Conservation (phyloP, 2,329 filamentous ascomycete species). For the Rhynchosporium agropyri region DNA sequence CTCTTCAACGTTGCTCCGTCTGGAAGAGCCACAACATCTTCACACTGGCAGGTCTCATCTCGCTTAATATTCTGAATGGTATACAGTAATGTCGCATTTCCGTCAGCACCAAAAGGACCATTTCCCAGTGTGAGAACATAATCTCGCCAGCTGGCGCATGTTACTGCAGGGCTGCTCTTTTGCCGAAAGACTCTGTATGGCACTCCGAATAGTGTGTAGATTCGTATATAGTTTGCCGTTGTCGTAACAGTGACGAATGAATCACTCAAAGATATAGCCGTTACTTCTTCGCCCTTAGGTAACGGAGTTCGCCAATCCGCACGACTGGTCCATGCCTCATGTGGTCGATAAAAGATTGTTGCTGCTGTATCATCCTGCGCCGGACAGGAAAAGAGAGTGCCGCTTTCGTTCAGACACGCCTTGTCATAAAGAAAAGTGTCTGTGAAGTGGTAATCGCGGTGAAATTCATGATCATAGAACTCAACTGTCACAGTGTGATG, state of each 20-base stretch:
- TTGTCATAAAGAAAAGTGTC: constrained; percentile 97
- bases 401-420: constrained; percentile 84
- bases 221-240: constrained; percentile 81
- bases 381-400: constrained; percentile 82
- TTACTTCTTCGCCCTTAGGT: constrained; percentile 84
- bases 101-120: constrained; percentile 78
- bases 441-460: constrained; percentile 96
- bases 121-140: constrained; percentile 97
- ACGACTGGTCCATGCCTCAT: constrained; percentile 93
- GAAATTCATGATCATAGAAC: constrained; percentile 92
- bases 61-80: constrained; percentile 93
- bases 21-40: constrained; percentile 86
- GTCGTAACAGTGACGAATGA: constrained; percentile 91
- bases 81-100: constrained; percentile 78
- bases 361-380: constrained; percentile 67
- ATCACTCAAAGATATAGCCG: constrained; percentile 86
- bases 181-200: constrained; percentile 88
- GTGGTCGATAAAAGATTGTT: constrained; percentile 91
- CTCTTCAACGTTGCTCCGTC: constrained; percentile 73
- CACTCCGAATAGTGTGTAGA: constrained; percentile 91
- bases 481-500: constrained; percentile 95
- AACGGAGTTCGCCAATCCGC: constrained; percentile 87
- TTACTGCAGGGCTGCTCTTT: constrained; percentile 87
- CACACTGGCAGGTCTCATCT: constrained; percentile 91
- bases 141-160: constrained; percentile 91